These are phyloP conservation scores for Biscutella laevigata DNA, from an alignment of 441 rosid genomes.

Conservation along the genomic window DNA sequence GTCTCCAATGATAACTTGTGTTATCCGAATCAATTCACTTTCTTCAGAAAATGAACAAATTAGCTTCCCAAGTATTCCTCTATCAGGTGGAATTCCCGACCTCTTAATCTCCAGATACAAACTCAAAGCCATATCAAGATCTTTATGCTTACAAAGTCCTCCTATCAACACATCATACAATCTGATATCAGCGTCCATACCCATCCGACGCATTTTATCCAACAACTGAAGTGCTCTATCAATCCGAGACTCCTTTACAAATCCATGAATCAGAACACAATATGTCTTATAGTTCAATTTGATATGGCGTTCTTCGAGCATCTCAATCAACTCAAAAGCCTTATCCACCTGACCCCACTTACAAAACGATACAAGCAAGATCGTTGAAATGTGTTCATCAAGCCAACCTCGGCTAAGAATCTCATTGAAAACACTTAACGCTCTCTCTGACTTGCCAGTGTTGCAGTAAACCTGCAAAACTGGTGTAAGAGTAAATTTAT, in stretches of 20 bases:
- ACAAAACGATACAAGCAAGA: constrained; percentile 53
- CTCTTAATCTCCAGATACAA: constrained; percentile 58
- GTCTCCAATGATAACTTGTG: constrained; percentile 35
- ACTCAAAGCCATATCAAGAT: constrained; percentile 45
- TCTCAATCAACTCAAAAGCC: constrained; percentile 62
- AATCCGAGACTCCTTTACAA: constrained; percentile 47
- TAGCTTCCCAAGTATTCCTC: constrained; percentile 45
- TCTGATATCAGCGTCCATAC: constrained; percentile 46
- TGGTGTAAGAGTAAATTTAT: constrained; percentile 71
- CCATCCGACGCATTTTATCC: constrained; percentile 45
- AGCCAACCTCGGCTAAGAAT: constrained; percentile 50
- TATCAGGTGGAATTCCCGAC: constrained; percentile 45
- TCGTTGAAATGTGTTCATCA: constrained; percentile 52
- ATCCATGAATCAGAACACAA: constrained; percentile 66
- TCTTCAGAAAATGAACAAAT: constrained; percentile 48
- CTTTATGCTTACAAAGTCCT: constrained; percentile 47
- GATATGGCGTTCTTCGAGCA: constrained; percentile 42
- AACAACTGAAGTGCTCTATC: constrained; percentile 63
- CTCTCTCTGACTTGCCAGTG: constrained; percentile 39
- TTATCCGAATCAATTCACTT: constrained; percentile 33
- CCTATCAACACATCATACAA: constrained; percentile 70
- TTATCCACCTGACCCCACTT: constrained; percentile 69
- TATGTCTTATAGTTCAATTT: constrained; percentile 64
- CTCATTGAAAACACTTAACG: constrained; percentile 49
- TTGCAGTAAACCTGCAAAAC: constrained; percentile 65